Evolutionary conservation across 2,329 filamentous ascomycete species (phyloP).

Genomic region (Ilyonectria mors-panacis): DNA sequence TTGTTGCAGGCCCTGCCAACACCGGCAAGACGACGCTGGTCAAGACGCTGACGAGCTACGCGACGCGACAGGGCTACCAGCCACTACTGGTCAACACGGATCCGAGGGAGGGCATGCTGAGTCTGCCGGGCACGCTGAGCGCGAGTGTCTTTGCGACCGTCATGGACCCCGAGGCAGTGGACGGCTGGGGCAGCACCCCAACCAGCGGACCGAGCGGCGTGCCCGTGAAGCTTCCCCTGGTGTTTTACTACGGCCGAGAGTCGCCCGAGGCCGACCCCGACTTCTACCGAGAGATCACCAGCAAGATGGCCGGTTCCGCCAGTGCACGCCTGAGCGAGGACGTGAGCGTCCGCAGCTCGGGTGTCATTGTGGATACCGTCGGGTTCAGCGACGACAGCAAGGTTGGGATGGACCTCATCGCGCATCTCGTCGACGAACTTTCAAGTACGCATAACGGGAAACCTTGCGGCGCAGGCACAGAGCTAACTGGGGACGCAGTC

Average conservation of each 20-base stretch:
- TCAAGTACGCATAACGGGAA: slow-evolving; percentile 55
- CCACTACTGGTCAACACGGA: slow-evolving; percentile 90
- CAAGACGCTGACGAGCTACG: slow-evolving; percentile 84
- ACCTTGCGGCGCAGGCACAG: too few species aligned
- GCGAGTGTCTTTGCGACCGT: slow-evolving; percentile 90
- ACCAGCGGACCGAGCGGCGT: slow-evolving; percentile 91
- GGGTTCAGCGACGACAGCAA: slow-evolving; percentile 77
- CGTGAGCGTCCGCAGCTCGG: slow-evolving; percentile 76
- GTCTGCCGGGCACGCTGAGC: slow-evolving; percentile 84
- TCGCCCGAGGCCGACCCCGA: slow-evolving; percentile 80
- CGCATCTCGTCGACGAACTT: slow-evolving; percentile 78
- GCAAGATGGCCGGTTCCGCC: slow-evolving; percentile 83
- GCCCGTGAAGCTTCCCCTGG: slow-evolving; percentile 91
- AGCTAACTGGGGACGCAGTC: slow-evolving; percentile 71
- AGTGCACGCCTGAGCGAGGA: slow-evolving; percentile 85
- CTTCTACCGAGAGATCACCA: slow-evolving; percentile 81
- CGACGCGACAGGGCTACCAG: slow-evolving; percentile 79
- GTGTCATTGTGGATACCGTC: slow-evolving; percentile 89
- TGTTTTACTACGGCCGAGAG: slow-evolving; percentile 87
- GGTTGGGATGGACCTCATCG: slow-evolving; percentile 81
- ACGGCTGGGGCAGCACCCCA: slow-evolving; percentile 90
- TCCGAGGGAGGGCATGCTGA: slow-evolving; percentile 83
- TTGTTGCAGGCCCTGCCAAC: slow-evolving; percentile 84
- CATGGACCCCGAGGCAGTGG: slow-evolving; percentile 84
- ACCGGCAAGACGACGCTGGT: slow-evolving; percentile 88